Base-by-base conservation (phyloP, 495 filamentous ascomycete species). In the Aspergillus ostianus region DNA sequence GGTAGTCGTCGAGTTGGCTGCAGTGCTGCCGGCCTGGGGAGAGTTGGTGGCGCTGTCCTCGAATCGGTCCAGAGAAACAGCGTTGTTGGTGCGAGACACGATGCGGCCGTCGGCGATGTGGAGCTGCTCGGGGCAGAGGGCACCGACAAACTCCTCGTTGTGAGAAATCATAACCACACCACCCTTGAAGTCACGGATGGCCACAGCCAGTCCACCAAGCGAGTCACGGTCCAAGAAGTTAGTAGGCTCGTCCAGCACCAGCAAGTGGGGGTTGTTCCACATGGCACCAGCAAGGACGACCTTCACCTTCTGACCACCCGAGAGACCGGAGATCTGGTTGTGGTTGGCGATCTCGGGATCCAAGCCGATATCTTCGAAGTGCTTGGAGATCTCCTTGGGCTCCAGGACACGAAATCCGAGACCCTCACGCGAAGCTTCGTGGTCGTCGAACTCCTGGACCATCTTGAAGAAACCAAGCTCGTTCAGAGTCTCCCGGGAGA, bases 301-400 rank as follows among this genome's bases (percentile, higher is more conserved):
- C 83, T 98, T 98, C 76, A 98, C 94, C 77, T 98, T 98, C 72
- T 98, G 94, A n/a, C 94, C 94, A 76, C 94, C 94, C 6, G 93
- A 97, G 5, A 98, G 81, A 69, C 94, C 95, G 50, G 92, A 93
- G 68, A 98, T 98, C 74, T 97, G 86, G 73, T 97, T 98, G 84
- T 98, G 95, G 76, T 95, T 95, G 60, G 94, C 94, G 69, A 98
- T 97, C 66, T 98, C 94, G 2, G 94, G 93, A 70, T 97, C 94
- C 47, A 98, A 83, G 32, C 94, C 94, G 45, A 98, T 82, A 61
- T 98, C 95, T 70, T 97, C 93, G 65, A 98, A 98, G 75, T 98
- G 94, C 85, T 98, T 95, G 50, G 88, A 86, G 76, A 98, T 98
- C 67, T 93, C 86, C 67, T 91, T 90, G 21, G 94, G 93, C 65